Conservation (phyloP, 257 asterid species). For the Nicotiana obtusifolia region DNA sequence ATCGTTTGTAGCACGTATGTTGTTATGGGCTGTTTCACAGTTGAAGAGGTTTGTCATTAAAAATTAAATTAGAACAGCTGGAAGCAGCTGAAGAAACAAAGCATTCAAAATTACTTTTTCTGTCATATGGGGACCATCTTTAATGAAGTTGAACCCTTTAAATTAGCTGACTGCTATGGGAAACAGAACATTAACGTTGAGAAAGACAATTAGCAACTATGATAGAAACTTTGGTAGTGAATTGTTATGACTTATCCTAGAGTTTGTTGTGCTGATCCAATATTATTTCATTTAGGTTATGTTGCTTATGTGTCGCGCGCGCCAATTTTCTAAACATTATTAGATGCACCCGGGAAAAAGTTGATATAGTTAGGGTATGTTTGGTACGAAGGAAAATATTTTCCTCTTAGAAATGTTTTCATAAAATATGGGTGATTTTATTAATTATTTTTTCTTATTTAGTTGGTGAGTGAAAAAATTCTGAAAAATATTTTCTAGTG, state of each 20-base stretch:
- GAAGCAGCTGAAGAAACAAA: neutral
- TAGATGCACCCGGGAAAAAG: too few species aligned
- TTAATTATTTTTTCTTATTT: too few species aligned
- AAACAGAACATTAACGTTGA: neutral
- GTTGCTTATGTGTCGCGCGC: neutral
- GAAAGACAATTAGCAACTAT: slow-evolving; percentile 3
- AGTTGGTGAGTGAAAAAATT: too few species aligned
- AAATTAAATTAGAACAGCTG: neutral
- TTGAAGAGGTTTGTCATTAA: neutral
- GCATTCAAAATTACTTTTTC: neutral
- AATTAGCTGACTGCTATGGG: neutral
- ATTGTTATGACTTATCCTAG: neutral
- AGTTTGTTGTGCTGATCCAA: neutral
- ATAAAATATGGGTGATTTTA: too few species aligned
- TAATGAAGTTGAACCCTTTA: neutral
- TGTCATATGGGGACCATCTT: neutral
- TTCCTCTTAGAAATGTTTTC: too few species aligned
- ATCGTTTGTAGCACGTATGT: neutral
- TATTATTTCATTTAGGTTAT: neutral
- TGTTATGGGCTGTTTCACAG: neutral
- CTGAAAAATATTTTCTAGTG: too few species aligned
- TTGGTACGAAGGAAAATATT: too few species aligned
- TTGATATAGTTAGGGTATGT: too few species aligned
- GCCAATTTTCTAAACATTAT: neutral
- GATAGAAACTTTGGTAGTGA: neutral